These are phyloP conservation scores for Pascua guehoae DNA, from an alignment of 1,284 basidiomycete species.

Conservation along the genomic window DNA sequence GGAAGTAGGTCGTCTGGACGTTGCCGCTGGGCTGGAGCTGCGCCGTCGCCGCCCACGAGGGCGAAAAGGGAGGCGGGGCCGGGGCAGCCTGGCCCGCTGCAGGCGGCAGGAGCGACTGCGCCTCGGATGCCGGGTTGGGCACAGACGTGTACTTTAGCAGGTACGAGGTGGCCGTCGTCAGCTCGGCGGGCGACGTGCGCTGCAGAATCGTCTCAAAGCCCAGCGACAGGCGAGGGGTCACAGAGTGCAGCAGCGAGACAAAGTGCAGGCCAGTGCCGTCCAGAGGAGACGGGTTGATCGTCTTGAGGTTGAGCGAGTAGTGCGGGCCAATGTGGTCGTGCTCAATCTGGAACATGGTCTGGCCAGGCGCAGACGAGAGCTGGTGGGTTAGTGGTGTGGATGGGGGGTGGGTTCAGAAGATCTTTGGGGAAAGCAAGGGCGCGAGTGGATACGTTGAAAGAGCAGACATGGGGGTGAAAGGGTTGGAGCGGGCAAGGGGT, in stretches of 20 bases:
- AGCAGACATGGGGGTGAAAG: too few species aligned
- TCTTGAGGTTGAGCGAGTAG: slow-evolving; percentile 82
- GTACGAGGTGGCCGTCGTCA: slow-evolving; percentile 77
- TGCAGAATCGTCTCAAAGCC: slow-evolving; percentile 90
- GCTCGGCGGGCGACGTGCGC: slow-evolving; percentile 64
- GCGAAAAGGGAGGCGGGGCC: slow-evolving; percentile 33
- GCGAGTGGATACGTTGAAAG: too few species aligned
- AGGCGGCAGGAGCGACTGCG: slow-evolving; percentile 17
- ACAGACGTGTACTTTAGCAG: slow-evolving; percentile 78
- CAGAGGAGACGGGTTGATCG: slow-evolving; percentile 84
- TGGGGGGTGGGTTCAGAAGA: too few species aligned
- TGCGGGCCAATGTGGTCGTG: slow-evolving; percentile 91
- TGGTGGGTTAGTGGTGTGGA: slow-evolving; percentile 14
- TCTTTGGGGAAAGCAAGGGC: too few species aligned
- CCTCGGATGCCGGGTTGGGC: slow-evolving; percentile 48
- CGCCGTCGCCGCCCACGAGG: slow-evolving; percentile 90
- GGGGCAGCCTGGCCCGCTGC: slow-evolving; percentile 31
- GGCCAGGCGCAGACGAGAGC: slow-evolving; percentile 56
- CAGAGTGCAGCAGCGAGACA: slow-evolving; percentile 89
- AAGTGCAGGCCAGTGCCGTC: slow-evolving; percentile 94
- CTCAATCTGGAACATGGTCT: slow-evolving; percentile 88
- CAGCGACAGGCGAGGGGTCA: slow-evolving; percentile 84
- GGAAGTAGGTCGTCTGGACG: slow-evolving; percentile 92
- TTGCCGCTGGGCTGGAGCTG: slow-evolving; percentile 82
- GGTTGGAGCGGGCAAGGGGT: too few species aligned